Base-by-base conservation (phyloP, 176 grass and related monocot species). In the Otatea glauca region DNA sequence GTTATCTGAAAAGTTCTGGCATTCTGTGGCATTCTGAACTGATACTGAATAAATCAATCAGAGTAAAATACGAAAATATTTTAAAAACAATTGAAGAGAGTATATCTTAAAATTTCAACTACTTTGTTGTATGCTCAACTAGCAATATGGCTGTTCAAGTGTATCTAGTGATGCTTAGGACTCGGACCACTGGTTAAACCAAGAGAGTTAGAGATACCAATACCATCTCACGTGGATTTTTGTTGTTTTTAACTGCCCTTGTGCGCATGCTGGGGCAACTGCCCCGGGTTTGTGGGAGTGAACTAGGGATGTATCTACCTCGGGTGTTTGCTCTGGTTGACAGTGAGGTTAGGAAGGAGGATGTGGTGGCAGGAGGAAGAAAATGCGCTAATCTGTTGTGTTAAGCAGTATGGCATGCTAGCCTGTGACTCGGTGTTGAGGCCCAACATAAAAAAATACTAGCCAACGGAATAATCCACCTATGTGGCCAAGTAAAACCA, bases 131-230 rank as follows among this genome's bases (percentile, higher is more conserved):
- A 32, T 63, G 8, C 9, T 77, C n/a, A 25, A 7, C 9, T 43
- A 48, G 67, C 9, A 71, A 72, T 54, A 65, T 53, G 16, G n/a
- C 34, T 53, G 21, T 29, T 44, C 35, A 67, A 41, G 25, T 67
- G 58, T 74, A 15, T 74, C 18, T 41, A 34, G n/a, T 42, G 77
- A 64, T 80, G 12, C 11, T 65, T 73, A 55, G 9, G 75, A 43
- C 3, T 39, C 1, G 1, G 38, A 27, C 47, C 60, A 45, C 74
- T 59, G 4, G 21, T 41, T 41, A 43, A 78, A 12, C 43, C 15
- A 17, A 9, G 70, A 10, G 35, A 18, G 16, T 60, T 78, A 29
- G 6, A 29, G 35, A 24, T 43, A 39, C 7, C 63, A 42, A 35
- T 43, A 39, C 11, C 71, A 32, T 24, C 68, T 29, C 45, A 1